Evolutionary conservation across 176 grass and related monocot species (phyloP), one percentile per base, ranked within the genome.

Genomic region (Carex parvula): DNA sequence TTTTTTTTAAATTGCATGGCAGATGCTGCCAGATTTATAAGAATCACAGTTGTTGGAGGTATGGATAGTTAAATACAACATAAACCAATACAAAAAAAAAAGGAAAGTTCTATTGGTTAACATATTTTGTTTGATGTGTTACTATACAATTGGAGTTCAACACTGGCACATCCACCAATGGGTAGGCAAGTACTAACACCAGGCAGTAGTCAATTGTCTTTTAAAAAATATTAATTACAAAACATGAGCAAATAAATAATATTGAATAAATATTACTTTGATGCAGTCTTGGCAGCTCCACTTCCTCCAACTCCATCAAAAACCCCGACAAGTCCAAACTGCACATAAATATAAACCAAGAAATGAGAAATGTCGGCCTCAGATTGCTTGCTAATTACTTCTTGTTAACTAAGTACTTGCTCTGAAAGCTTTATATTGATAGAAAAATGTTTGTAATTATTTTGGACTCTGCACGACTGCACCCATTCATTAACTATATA

Each of bases 281-380:
- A 91, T 79, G 87, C 94, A 84, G 84, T 70, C 87, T 84, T 85
- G 55, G 94, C 94, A 90, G 91, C 94, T 85, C 82, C 89, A 89
- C 86, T 89, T 75, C 94, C 94, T 60, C 86, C 94, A 92, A 91
- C 88, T 76, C 94, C 94, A 94, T 97, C 91, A 80, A 91, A 97
- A 79, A 97, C 90, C 16, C 86, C 89, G 80, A 93, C 84, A n/a
- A 97, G 82, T 48, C 94, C 91, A 93, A 97, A 97, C 91, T 97
- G 84, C 81, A 90, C 60, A 50, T 50, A 50, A 9, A 48, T 60
- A 53, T n/a, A 20, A 80, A 74, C 76, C 20, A 53, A 67, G 22
- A 30, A 71, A 62, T 39, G 11, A n/a, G 41, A 30, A 48, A 66
- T 78, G 24, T 73, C 26, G 63, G 6, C 13, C 29, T 14, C 26